A percentile compares a stretch with the other conserved stretches of the same genome.
These are phyloP conservation scores for Botryosphaeria agaves DNA, from an alignment of 2,329 filamentous ascomycete species.

Conservation along the genomic window DNA sequence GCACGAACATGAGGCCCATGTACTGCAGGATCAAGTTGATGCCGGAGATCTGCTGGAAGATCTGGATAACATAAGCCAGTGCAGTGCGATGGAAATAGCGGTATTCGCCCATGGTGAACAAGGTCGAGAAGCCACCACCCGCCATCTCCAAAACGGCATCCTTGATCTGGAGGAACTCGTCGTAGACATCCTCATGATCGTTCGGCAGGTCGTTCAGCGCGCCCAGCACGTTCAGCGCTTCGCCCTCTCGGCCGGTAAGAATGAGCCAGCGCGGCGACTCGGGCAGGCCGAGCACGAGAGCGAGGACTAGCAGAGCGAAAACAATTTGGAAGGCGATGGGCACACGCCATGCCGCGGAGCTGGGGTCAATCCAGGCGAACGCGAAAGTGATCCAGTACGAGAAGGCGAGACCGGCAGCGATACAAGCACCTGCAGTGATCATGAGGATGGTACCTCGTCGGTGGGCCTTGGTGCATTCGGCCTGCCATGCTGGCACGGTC, in stretches of 20 bases:
- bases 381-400: conserved; percentile 21
- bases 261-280: conserved; percentile 19
- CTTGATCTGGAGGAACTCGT: conserved; percentile 16
- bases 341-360: conserved; percentile 13
- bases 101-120: conserved; percentile 21
- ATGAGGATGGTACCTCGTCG: conserved; percentile 28
- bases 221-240: conserved; percentile 14
- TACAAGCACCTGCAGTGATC: conserved; percentile 28
- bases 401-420: conserved; percentile 25
- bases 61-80: conserved; percentile 25
- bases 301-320: conserved; percentile 9
- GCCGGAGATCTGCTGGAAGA: conserved; percentile 25
- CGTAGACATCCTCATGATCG: conserved; percentile 12
- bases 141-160: conserved; percentile 19
- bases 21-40: conserved; percentile 24
- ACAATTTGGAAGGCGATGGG: conserved; percentile 14
- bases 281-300: conserved; percentile 9
- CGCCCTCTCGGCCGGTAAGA: conserved; percentile 15
- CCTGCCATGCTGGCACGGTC: conserved; percentile 28
- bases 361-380: conserved; percentile 12
- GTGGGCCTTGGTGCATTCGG: conserved; percentile 28
- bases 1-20: conserved; percentile 23
- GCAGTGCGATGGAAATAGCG: conserved; percentile 25
- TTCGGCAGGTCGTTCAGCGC: conserved; percentile 18
- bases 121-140: conserved; percentile 10